phyloP scores from a whole-genome alignment of 345 rosid genomes.

The Xanthoceras sorbifolium region DNA sequence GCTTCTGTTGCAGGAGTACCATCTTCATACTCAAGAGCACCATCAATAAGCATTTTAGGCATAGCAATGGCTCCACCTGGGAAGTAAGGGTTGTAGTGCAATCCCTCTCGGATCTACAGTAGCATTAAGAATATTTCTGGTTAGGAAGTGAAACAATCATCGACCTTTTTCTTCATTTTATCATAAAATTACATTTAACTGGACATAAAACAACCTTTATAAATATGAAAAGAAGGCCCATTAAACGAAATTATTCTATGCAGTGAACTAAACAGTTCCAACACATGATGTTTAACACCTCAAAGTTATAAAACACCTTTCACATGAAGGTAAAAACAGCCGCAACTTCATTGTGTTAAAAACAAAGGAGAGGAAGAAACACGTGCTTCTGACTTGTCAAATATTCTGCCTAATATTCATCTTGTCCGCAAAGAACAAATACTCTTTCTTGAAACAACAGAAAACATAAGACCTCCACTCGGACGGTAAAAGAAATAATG shows the following conservation, averaged over 20 bases:
- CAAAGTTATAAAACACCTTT: background rate
- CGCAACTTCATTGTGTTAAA: background rate
- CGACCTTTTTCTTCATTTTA: background rate
- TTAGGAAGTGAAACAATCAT: background rate
- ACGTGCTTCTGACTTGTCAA: background rate
- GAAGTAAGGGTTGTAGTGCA: slow-evolving; percentile 96
- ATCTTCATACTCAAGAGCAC: slow-evolving; percentile 98
- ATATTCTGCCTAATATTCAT: background rate
- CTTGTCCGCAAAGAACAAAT: background rate
- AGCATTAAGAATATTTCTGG: slow-evolving; percentile 1
- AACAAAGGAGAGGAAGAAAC: background rate
- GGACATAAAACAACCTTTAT: background rate
- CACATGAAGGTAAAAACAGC: background rate
- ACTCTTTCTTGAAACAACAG: background rate
- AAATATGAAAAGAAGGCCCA: background rate
- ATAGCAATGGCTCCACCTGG: slow-evolving; percentile 99
- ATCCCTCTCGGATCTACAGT: slow-evolving; percentile 84
- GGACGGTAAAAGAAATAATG: background rate
- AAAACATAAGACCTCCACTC: background rate
- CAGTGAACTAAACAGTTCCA: background rate
- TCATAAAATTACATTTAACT: background rate
- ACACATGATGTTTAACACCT: background rate
- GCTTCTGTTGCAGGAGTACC: slow-evolving; percentile 97
- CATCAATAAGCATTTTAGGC: slow-evolving; percentile 98
- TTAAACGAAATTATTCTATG: no score